These are phyloP conservation scores for Geotrichum europaeum DNA, from an alignment of 1,139 yeast species.

Conservation along the genomic window DNA sequence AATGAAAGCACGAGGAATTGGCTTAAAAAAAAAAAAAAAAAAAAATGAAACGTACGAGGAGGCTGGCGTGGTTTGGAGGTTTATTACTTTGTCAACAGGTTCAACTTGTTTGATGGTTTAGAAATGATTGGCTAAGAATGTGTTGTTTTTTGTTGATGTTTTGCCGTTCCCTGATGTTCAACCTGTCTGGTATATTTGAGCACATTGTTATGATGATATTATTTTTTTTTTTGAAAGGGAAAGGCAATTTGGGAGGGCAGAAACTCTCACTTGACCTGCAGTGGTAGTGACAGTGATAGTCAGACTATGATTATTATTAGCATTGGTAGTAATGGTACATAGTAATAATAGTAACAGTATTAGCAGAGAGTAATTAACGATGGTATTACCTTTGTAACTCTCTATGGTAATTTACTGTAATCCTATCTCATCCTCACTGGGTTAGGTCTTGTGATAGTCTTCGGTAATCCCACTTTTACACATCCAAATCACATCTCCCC, in stretches of 20 bases:
- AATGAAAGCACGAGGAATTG: not conserved
- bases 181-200: slow-evolving; percentile 4
- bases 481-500: not conserved
- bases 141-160: not conserved
- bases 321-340: not conserved
- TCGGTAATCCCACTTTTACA: not conserved
- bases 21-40: not conserved
- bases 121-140: slow-evolving; percentile 3
- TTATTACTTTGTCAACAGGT: not conserved
- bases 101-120: not conserved
- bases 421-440: not conserved
- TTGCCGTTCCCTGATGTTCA: slow-evolving; percentile 16
- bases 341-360: too few relatives aligned
- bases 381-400: not conserved
- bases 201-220: not conserved
- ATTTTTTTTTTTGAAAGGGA: not conserved
- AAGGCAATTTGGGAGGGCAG: not conserved
- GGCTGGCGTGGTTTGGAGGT: not conserved
- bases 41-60: not conserved
- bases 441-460: slow-evolving; percentile 16
- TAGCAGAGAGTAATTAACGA: too few relatives aligned
- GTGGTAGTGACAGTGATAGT: not conserved
- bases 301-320: not conserved
- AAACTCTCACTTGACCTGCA: not conserved
- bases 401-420: not conserved